Percentiles rank a stretch among this genome's conserved stretches.
Evolutionary conservation across 2,329 filamentous ascomycete genomes (phyloP).

Genomic region (Beauveria scarabaeidicola): DNA sequence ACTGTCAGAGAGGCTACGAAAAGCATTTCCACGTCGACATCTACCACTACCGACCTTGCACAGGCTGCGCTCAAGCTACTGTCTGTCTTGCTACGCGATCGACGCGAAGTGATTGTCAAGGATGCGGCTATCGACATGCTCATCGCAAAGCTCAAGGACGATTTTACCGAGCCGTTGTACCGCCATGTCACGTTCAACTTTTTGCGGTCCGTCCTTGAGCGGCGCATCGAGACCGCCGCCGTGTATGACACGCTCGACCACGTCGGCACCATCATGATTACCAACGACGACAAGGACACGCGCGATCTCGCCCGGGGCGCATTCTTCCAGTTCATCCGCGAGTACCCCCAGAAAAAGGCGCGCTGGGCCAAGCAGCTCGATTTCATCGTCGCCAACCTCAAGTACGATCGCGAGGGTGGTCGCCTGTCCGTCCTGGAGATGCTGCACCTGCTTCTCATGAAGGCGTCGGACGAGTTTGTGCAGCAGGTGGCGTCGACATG

Average conservation of each 20-base stretch:
- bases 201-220: constrained; percentile 74
- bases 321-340: constrained; percentile 88
- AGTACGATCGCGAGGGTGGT: constrained; percentile 82
- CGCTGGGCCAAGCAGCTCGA: constrained; percentile 82
- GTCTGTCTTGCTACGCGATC: constrained; percentile 74
- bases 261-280: constrained; percentile 88
- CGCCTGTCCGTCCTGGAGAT: constrained; percentile 90
- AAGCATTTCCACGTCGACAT: constrained; percentile 66
- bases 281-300: constrained; percentile 82
- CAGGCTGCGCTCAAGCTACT: constrained; percentile 87
- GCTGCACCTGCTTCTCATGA: constrained; percentile 75
- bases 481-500: constrained; percentile 74
- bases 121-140: constrained; percentile 77
- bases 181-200: constrained; percentile 95
- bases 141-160: constrained; percentile 71
- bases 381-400: constrained; percentile 83
- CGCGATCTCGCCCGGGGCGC: constrained; percentile 80
- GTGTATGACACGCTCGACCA: constrained; percentile 90
- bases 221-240: constrained; percentile 74
- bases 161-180: constrained; percentile 85
- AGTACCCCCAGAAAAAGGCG: constrained; percentile 87
- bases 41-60: constrained; percentile 72
- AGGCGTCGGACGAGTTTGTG: constrained; percentile 71
- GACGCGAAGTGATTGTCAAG: constrained; percentile 65
- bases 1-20: constrained; percentile 81